Evolutionary conservation across 1,284 basidiomycete species (phyloP), one percentile per base, ranked within the genome.

Genomic region (Ustilago bromivora): DNA sequence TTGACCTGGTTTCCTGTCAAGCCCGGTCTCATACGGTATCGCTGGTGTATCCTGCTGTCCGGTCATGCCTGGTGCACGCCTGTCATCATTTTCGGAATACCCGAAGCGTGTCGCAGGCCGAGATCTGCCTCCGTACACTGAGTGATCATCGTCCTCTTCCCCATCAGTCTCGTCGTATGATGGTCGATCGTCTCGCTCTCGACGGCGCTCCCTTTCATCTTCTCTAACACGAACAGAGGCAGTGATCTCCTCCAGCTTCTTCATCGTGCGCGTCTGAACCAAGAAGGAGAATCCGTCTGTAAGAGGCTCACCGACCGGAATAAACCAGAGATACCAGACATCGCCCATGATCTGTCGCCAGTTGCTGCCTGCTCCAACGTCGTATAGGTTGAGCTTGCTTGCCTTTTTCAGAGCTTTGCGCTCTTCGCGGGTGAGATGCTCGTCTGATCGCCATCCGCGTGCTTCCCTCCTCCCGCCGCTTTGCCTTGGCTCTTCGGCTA

Each of bases 381-480:
- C 78, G 73, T 84, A 85, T 9, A 84, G 74, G 54, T 85, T 82
- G 46, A 81, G 67, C 51, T 78, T 78, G 68, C 69, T 71, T 3
- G 81, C 81, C 55, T 77, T 71, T 52, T 78, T 78, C 12, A 83
- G 47, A 13, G 79, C 76, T 17, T 66, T 53, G 12, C 81, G 61
- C 61, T 83, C 80, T 28, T 81, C 69, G 3, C 71, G 41, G 1
- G 73, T 78, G 12, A 83, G 67, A 52, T 76, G 66, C 59, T 81
- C 81, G 64, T 83, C 80, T 23, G 64, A 51, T 6, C 73, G 36
- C 81, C 80, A 82, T 2, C 43, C 32, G 11, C 4, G n/a, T 52
- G 11, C 19, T 54, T 53, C 17, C 35, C 31, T 9, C 34, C 36
- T 51, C 10, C 49, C 49, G 4, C 23, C 28, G 23, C 53, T 23